Percentiles rank a stretch among this genome's conserved stretches.
phyloP scores from a whole-genome alignment of 495 filamentous ascomycete species.

The Patellaria atrata region DNA sequence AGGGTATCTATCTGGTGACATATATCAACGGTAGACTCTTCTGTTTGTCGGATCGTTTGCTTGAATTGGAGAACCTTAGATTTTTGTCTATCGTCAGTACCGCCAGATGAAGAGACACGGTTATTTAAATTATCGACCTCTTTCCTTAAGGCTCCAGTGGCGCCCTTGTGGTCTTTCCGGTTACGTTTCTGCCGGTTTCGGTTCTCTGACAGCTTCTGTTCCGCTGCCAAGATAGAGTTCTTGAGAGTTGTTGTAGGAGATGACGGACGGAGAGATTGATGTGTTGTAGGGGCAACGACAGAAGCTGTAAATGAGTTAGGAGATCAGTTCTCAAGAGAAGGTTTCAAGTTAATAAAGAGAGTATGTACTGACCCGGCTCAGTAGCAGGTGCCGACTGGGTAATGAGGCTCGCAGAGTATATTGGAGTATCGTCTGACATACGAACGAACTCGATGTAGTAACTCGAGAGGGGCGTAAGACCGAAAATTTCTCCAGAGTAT shows the following conservation, averaged over 20 bases:
- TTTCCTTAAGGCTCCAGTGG: conserved; percentile 53
- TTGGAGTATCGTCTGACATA: conserved; percentile 52
- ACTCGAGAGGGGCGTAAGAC: conserved; percentile 69
- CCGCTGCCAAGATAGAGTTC: conserved; percentile 70
- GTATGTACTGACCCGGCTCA: conserved; percentile 45
- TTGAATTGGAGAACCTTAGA: conserved; percentile 66
- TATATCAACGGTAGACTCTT: conserved; percentile 51
- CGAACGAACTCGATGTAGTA: conserved; percentile 78
- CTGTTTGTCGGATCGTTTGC: conserved; percentile 69
- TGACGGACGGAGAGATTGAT: conserved; percentile 47
- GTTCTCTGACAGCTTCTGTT: conserved; percentile 63
- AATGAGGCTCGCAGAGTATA: conserved; percentile 67
- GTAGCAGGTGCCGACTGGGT: conserved; percentile 56
- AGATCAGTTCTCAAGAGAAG: background rate
- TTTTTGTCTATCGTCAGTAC: conserved; percentile 67
- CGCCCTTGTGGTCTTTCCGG: conserved; percentile 66
- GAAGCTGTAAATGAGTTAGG: conserved; percentile 17
- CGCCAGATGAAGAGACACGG: conserved; percentile 56
- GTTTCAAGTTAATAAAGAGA: background rate
- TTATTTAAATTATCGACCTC: conserved; percentile 62
- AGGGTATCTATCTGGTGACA: conserved; percentile 51
- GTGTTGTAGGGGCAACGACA: conserved; percentile 41
- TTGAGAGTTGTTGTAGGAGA: conserved; percentile 83
- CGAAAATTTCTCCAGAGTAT: conserved; percentile 79
- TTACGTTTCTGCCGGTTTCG: conserved; percentile 57